These are phyloP conservation scores for Chlamydomonas sp. DNA, from an alignment of 139 green algal genomes.

Conservation along the genomic window DNA sequence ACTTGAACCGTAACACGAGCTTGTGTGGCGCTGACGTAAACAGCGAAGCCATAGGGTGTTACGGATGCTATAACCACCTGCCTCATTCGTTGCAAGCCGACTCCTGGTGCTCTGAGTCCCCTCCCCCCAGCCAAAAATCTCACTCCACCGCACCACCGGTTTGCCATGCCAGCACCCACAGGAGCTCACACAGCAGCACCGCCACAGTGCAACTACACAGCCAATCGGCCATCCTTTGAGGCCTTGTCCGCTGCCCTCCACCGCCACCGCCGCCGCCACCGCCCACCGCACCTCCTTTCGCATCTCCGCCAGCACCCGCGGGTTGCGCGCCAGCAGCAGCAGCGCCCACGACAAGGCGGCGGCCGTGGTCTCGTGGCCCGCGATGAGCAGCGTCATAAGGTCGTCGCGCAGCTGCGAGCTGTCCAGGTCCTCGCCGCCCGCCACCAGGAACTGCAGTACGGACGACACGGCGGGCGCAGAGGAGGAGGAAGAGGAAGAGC, in stretches of 20 bases:
- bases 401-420: conserved; percentile 96
- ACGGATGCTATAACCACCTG: too few species aligned
- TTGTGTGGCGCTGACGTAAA: too few species aligned
- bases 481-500: neutral
- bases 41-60: too few species aligned
- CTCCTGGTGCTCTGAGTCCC: too few species aligned
- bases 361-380: conserved; percentile 96
- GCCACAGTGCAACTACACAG: too few species aligned
- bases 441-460: conserved; percentile 97
- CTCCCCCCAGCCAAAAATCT: too few species aligned
- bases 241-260: neutral
- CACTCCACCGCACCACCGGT: too few species aligned
- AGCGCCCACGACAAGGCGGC: conserved; percentile 96
- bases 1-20: too few species aligned
- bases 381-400: conserved; percentile 98
- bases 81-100: too few species aligned
- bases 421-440: conserved; percentile 79
- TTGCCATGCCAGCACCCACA: too few species aligned
- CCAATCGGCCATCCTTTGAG: too few species aligned
- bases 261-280: neutral
- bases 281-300: neutral
- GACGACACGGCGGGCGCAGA: conserved; percentile 65
- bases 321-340: conserved; percentile 72
- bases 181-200: too few species aligned
- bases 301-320: neutral